phyloP scores from a whole-genome alignment of 1,139 yeast genomes.

The Geotrichum australiense region DNA sequence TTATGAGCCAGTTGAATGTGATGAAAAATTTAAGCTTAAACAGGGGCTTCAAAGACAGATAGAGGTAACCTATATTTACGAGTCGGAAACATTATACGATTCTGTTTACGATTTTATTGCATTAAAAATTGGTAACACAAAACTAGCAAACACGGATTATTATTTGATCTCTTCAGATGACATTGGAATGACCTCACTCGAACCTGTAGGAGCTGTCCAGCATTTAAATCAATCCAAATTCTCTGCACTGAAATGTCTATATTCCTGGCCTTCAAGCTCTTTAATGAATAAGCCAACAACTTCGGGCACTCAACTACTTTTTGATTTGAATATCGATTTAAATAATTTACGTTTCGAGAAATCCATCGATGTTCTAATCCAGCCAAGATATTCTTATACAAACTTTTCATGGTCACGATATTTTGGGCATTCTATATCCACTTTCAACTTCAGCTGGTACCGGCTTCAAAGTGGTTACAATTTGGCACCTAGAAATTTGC shows the following conservation, averaged over 20 bases:
- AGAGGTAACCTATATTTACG: slow-evolving; percentile 17
- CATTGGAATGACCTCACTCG: slow-evolving; percentile 9
- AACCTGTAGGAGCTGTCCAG: slow-evolving; percentile 3
- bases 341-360: not conserved
- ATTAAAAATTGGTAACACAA: slow-evolving; percentile 19
- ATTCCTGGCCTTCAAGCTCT: slow-evolving; percentile 20
- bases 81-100: slow-evolving; percentile 18
- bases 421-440: slow-evolving; percentile 15
- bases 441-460: slow-evolving; percentile 11
- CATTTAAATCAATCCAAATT: slow-evolving; percentile 17
- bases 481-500: slow-evolving; percentile 15
- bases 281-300: slow-evolving; percentile 20
- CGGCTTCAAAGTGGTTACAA: slow-evolving; percentile 10
- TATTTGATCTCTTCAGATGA: slow-evolving; percentile 11
- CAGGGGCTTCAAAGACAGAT: slow-evolving; percentile 30
- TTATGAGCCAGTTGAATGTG: slow-evolving; percentile 24
- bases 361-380: not conserved
- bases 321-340: not conserved
- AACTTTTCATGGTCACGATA: slow-evolving; percentile 19
- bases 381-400: slow-evolving; percentile 10
- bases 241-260: slow-evolving; percentile 26
- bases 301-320: slow-evolving; percentile 12
- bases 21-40: slow-evolving; percentile 21
- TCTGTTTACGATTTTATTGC: slow-evolving; percentile 17
- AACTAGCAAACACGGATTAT: slow-evolving; percentile 22